Conservation (phyloP, 176 grass and related monocot species). For the Metroxylon sagu region DNA sequence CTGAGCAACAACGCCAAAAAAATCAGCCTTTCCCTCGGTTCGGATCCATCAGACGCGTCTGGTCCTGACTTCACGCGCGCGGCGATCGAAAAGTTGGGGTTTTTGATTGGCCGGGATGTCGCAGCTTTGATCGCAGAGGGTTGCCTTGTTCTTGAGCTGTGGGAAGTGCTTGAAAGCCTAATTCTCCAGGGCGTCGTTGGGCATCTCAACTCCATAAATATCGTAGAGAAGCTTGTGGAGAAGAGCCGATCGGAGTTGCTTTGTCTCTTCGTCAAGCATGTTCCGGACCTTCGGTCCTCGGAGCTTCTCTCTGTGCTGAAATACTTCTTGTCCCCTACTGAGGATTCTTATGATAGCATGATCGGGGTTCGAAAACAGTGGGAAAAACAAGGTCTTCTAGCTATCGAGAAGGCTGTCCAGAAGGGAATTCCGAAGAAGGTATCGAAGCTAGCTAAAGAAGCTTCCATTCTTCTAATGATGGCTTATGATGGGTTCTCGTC, state of each 20-base stretch:
- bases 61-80: background rate
- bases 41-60: background rate
- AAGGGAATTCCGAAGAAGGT: conserved; percentile 19
- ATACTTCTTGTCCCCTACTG: conserved; percentile 49
- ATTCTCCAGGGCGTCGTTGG: conserved; percentile 29
- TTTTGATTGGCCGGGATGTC: conserved; percentile 29
- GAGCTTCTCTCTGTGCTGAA: conserved; percentile 48
- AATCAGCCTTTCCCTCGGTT: conserved; percentile 21
- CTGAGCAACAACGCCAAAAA: conserved; percentile 18
- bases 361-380: conserved; percentile 37
- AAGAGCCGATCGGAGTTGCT: conserved; percentile 33
- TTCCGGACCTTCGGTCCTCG: conserved; percentile 39
- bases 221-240: conserved; percentile 35
- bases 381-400: conserved; percentile 48
- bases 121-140: conserved; percentile 28
- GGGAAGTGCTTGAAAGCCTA: conserved; percentile 42
- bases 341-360: conserved; percentile 51
- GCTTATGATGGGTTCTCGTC: conserved; percentile 56
- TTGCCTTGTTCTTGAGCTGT: conserved; percentile 16
- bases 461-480: conserved; percentile 64
- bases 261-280: conserved; percentile 47
- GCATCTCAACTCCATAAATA: conserved; percentile 20
- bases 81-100: conserved; percentile 20
- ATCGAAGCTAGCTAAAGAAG: conserved; percentile 16
- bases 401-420: conserved; percentile 35